Percentiles rank a stretch among this genome's conserved stretches.
Evolutionary conservation across 2,329 filamentous ascomycete species (phyloP).

Genomic region (Fusarium bulbicola): DNA sequence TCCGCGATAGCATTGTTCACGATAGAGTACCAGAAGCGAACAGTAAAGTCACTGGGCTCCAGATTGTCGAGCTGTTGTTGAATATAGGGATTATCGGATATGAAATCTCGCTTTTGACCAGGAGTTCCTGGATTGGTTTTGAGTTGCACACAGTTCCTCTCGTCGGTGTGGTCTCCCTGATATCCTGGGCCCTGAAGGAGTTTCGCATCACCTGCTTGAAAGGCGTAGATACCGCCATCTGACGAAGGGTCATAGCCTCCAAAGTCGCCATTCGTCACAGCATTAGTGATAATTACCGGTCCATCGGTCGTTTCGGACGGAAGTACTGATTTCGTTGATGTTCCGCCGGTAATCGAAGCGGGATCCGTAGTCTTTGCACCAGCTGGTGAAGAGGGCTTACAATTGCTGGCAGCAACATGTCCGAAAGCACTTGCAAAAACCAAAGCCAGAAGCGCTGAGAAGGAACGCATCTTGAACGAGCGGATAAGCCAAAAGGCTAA

Average conservation of each 20-base stretch:
- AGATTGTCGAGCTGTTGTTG: conserved; percentile 30
- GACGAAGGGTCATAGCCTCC: conserved; percentile 30
- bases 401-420: conserved; percentile 10
- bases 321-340: not conserved
- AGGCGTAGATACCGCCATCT: conserved; percentile 33
- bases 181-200: conserved; percentile 29
- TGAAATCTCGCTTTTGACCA: conserved; percentile 3
- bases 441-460: conserved; percentile 15
- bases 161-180: conserved; percentile 16
- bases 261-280: conserved; percentile 34
- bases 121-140: not conserved
- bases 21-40: conserved; percentile 36
- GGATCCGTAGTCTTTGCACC: not conserved
- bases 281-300: conserved; percentile 17
- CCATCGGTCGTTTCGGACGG: conserved; percentile 10
- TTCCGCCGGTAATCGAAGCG: not conserved
- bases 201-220: conserved; percentile 18
- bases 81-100: conserved; percentile 17
- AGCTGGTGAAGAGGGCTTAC: conserved; percentile 9
- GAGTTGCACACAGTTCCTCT: conserved; percentile 31
- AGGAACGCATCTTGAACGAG: conserved; percentile 30
- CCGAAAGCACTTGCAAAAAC: conserved; percentile 1
- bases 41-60: conserved; percentile 29
- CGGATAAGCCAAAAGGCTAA: conserved; percentile 4
- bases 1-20: conserved; percentile 21